Evolutionary conservation across 768 basidiomycete genomes (phyloP), one percentile per base, ranked within the genome.

Genomic region (Coprinopsis sp.): DNA sequence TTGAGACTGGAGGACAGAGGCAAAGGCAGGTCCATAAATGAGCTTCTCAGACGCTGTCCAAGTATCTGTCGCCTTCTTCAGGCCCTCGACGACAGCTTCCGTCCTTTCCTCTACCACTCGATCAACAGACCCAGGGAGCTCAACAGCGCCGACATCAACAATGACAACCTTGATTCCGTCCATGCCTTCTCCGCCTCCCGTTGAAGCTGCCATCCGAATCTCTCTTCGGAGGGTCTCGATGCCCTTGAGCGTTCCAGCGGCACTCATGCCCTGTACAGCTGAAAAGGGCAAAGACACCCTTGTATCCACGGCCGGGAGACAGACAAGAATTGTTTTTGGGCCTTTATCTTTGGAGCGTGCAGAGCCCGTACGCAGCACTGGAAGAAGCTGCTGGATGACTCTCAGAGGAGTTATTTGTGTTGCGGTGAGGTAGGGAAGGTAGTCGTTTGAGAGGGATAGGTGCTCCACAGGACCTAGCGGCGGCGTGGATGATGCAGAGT

Each of bases 361-460:
- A 1, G 84, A 74, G n/a, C 77, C 77, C 13, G 79, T 73, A 48
- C 89, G 85, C 36, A 92, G 70, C 24, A 90, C 72, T 2, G 90
- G 89, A 27, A 92, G 70, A 22, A 91, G 71, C 1, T 82, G 76
- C 54, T 91, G 89, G 33, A 91, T 74, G 45, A 84, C 74, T 54
- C 85, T 82, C 33, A 91, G 73, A 10, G 90, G 90, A 1, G 79
- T 80, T 54, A 91, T 70, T 53, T 91, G 88, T 1, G 87, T 84
- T 1, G 82, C 79, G 41, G 71, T 79, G 43, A 91, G 73, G 60
- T 87, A 85, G 11, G 84, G 77, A 27, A 86, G 68, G 58, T 91
- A 91, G 4, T 75, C 68, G 31, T 72, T 67, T 21, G 69, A 73
- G 8, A 91, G 67, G 14, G 81, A 76, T 33, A 90, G 66, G 51